Conservation (phyloP, 192 early-diverging fungal genomes). For the Linnemannia zychae region DNA sequence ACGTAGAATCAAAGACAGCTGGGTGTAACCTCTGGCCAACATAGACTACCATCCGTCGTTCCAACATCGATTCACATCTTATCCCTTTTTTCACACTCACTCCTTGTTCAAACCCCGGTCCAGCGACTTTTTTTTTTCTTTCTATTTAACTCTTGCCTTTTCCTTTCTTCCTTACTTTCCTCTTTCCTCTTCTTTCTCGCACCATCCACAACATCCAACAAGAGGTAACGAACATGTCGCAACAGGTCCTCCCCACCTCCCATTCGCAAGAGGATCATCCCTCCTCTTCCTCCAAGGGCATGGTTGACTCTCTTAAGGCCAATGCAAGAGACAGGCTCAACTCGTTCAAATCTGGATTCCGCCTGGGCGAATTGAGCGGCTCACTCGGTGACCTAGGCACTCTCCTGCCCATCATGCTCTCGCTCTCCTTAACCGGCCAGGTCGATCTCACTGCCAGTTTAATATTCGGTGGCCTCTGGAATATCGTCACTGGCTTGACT, state of each 20-base stretch:
- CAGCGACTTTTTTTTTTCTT: conserved; percentile 3
- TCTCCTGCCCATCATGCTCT: conserved; percentile 84
- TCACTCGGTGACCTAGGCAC: conserved; percentile 85
- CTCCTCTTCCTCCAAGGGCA: neutral
- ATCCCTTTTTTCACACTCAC: conserved; percentile 4
- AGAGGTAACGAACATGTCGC: conserved; percentile 12
- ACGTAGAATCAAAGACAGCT: too few relatives aligned
- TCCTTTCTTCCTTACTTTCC: neutral
- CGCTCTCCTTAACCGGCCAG: conserved; percentile 77
- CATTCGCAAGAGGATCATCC: conserved; percentile 1
- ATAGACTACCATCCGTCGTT: neutral
- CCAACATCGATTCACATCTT: conserved; percentile 18
- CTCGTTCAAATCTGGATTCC: conserved; percentile 35
- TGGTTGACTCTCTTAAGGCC: conserved; percentile 20
- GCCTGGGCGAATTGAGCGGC: conserved; percentile 69
- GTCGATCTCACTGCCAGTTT: conserved; percentile 81
- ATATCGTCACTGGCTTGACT: conserved; percentile 81
- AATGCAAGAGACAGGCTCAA: conserved; percentile 27
- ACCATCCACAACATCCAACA: neutral
- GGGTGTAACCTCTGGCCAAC: neutral
- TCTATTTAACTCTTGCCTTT: neutral
- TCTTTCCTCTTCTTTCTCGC: neutral
- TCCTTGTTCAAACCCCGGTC: conserved; percentile 5
- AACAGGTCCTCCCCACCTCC: conserved; percentile 24
- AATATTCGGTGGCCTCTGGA: conserved; percentile 92